Evolutionary conservation across 2,329 filamentous ascomycete genomes (phyloP).

Genomic region (Mycosphaerelloides madeirae): DNA sequence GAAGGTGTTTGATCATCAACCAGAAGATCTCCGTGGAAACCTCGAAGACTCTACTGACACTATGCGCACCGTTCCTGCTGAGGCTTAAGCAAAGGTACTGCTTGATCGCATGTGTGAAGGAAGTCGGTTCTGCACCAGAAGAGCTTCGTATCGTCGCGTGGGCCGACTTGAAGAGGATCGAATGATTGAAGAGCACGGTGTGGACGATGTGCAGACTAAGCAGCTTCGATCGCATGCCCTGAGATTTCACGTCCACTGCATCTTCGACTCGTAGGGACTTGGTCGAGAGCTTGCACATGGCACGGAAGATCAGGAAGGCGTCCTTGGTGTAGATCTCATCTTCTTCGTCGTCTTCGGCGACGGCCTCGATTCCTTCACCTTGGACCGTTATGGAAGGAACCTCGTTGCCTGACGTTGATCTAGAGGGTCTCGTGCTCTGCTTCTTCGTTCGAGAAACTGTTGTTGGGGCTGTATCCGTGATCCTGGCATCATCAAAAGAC

Average conservation of each 20-base stretch:
- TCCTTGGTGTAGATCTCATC: slow-evolving; percentile 97
- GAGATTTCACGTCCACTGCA: slow-evolving; percentile 84
- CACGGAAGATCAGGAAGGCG: slow-evolving; percentile 93
- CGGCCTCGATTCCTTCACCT: slow-evolving; percentile 42
- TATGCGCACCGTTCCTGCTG: slow-evolving; percentile 91
- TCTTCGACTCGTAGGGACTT: slow-evolving; percentile 87
- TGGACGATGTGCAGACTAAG: slow-evolving; percentile 94
- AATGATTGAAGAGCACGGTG: slow-evolving; percentile 90
- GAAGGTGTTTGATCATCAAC: slow-evolving; percentile 91
- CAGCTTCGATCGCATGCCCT: slow-evolving; percentile 95
- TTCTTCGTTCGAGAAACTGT: slow-evolving; percentile 58
- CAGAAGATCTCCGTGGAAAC: slow-evolving; percentile 97
- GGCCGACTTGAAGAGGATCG: slow-evolving; percentile 83
- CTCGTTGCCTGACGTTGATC: slow-evolving; percentile 44
- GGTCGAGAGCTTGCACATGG: slow-evolving; percentile 95
- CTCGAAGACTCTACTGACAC: slow-evolving; percentile 86
- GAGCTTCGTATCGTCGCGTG: slow-evolving; percentile 89
- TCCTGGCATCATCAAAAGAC: slow-evolving; percentile 60
- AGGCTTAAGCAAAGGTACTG: slow-evolving; percentile 94
- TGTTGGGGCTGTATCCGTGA: slow-evolving; percentile 63
- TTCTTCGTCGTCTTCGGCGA: slow-evolving; percentile 69
- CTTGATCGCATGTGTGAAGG: slow-evolving; percentile 90
- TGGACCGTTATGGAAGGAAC: slow-evolving; percentile 35
- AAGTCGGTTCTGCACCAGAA: slow-evolving; percentile 79
- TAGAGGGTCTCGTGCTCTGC: slow-evolving; percentile 22